Evolutionary conservation across 768 basidiomycete genomes (phyloP), one percentile per base, ranked within the genome.

Genomic region (Naganishia kalamii): DNA sequence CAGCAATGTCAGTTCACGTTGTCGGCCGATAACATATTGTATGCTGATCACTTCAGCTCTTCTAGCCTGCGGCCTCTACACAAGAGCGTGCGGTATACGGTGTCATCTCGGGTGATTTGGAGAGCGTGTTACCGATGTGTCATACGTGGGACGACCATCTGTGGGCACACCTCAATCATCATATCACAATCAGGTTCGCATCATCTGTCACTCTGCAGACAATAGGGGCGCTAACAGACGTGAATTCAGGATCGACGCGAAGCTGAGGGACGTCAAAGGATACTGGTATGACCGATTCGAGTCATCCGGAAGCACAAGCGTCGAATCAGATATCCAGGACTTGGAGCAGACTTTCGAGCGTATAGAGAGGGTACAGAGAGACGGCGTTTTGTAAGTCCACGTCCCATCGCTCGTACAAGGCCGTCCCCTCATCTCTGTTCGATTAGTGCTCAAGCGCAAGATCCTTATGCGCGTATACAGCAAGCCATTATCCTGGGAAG

Each of bases 141-240:
- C 80, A 86, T 35, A 88, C 89, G 23, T 98, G 94, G 93, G 89
- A 93, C 72, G 96, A 99, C 72, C 87, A 93, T 73, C 81, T 98
- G 0, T 99, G 96, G 96, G 90, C 89, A 0, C 87, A 89, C 65
- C 81, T 92, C 57, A 86, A 86, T 70, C 82, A 90, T 52, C 80
- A 90, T 41, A 87, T 89, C 70, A 90, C 93, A 73, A 61, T 40
- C 2, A 50, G 66, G 70, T 71, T n/a, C n/a, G 70, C 60, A 7
- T 32, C 17, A 35, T 54, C 37, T 32, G 27, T 49, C 25, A 21
- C 41, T 10, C 19, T 35, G 12, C 29, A 27, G 27, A 27, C 4
- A 23, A 29, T 11, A 1, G 3, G 21, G 43, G 6, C 50, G 15
- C 30, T 27, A 8, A 25, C 32, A 11, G 25, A 23, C 37, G 15